Evolutionary conservation across 2,329 filamentous ascomycete species (phyloP).

Genomic region (Apiospora hydei): DNA sequence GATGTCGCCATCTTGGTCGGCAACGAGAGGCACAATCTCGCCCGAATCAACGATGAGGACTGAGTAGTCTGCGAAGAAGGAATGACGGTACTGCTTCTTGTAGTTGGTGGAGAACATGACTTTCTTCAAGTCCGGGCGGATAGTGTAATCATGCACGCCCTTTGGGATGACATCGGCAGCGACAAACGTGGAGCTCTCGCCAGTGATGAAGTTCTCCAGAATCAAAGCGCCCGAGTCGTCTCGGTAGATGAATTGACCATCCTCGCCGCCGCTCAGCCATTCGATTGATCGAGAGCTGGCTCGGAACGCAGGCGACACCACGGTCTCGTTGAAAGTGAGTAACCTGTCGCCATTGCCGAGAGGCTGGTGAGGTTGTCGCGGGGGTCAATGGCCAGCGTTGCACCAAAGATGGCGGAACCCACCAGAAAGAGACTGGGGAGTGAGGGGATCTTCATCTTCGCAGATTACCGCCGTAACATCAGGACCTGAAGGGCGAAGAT

Average conservation of each 20-base stretch:
- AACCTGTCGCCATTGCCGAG: constrained; percentile 62
- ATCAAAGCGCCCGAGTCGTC: constrained; percentile 60
- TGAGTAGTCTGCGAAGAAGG: constrained; percentile 72
- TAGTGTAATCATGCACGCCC: constrained; percentile 64
- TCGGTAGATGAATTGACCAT: constrained; percentile 67
- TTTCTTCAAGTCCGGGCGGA: constrained; percentile 64
- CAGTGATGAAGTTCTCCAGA: constrained; percentile 67
- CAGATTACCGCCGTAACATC: background rate
- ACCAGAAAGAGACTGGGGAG: background rate
- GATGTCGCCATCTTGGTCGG: constrained; percentile 68
- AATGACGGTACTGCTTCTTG: constrained; percentile 73
- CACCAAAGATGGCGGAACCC: background rate
- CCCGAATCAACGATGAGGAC: constrained; percentile 68
- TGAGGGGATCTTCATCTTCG: constrained; percentile 2
- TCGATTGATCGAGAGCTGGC: constrained; percentile 56
- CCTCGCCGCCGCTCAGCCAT: constrained; percentile 65
- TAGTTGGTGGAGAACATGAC: constrained; percentile 70
- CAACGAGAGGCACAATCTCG: constrained; percentile 60
- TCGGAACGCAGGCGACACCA: constrained; percentile 52
- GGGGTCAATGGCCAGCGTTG: constrained; percentile 50
- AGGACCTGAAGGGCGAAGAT: background rate
- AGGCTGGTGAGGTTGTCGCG: constrained; percentile 62
- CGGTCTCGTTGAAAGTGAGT: constrained; percentile 67
- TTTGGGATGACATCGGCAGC: constrained; percentile 63
- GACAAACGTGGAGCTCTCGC: constrained; percentile 63